These are phyloP conservation scores for Boletus eberwhitei DNA, from an alignment of 768 basidiomycete genomes.

Conservation along the genomic window DNA sequence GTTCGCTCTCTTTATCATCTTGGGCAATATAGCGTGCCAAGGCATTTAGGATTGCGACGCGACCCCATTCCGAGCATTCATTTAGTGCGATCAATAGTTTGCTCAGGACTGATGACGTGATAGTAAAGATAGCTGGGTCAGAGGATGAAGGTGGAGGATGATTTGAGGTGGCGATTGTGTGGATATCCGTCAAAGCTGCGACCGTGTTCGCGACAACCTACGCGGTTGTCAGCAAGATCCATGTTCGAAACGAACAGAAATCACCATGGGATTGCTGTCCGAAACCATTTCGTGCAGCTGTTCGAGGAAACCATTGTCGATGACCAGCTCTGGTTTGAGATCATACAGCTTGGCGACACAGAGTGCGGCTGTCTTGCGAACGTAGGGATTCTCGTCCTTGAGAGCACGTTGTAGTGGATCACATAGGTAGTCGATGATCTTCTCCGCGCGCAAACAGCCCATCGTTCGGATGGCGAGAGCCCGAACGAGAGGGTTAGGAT, in stretches of 20 bases:
- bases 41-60: conserved; percentile 88
- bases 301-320: conserved; percentile 92
- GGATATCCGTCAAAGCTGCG: conserved; percentile 89
- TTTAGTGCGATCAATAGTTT: conserved; percentile 94
- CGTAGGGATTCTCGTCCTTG: conserved; percentile 95
- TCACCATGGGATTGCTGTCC: conserved; percentile 95
- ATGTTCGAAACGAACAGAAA: conserved; percentile 14
- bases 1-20: conserved; percentile 95
- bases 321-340: conserved; percentile 90
- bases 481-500: conserved; percentile 93
- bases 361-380: conserved; percentile 94
- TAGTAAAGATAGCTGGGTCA: conserved; percentile 69
- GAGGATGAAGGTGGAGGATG: conserved; percentile 51
- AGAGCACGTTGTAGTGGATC: conserved; percentile 91
- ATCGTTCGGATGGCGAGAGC: conserved; percentile 97
- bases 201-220: conserved; percentile 98
- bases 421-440: conserved; percentile 98
- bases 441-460: conserved; percentile 95
- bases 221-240: background rate
- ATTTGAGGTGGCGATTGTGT: conserved; percentile 56
- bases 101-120: conserved; percentile 79
- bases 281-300: conserved; percentile 89
- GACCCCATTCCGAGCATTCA: conserved; percentile 99
- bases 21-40: conserved; percentile 77
- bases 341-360: conserved; percentile 98